Percentiles rank a stretch among this genome's conserved stretches.
These are phyloP conservation scores for Rubia peregrina DNA, from an alignment of 305 asterid genomes.

Conservation along the genomic window DNA sequence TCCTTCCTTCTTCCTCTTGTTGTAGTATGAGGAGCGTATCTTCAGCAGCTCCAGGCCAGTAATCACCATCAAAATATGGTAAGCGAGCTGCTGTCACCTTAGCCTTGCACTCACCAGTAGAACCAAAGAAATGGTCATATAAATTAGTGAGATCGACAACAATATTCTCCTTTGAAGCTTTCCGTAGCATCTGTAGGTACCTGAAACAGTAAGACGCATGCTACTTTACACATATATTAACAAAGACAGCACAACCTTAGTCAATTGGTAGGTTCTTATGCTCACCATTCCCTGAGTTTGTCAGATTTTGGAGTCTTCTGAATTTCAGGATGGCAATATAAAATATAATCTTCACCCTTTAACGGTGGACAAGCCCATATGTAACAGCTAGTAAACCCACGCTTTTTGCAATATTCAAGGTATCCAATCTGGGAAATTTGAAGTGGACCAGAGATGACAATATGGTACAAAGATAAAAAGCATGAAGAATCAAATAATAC, in stretches of 20 bases:
- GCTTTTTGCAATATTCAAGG: conserved; percentile 82
- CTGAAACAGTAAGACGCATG: conserved; percentile 39
- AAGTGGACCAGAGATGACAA: conserved; percentile 19
- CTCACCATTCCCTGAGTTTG: conserved; percentile 97
- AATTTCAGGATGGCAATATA: conserved; percentile 99
- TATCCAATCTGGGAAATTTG: conserved; percentile 68
- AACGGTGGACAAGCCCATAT: conserved; percentile 98
- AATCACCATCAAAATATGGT: conserved; percentile 96
- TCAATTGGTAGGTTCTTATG: conserved; percentile 15
- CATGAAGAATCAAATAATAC: conserved; percentile 1
- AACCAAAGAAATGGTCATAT: conserved; percentile 74
- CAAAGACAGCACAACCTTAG: conserved; percentile 5
- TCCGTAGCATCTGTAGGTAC: conserved; percentile 87
- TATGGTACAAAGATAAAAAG: conserved; percentile 1
- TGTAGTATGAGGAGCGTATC: conserved; percentile 78
- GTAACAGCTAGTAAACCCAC: conserved; percentile 96
- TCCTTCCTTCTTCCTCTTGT: conserved; percentile 89
- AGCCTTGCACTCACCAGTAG: conserved; percentile 81
- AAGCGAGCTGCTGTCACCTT: conserved; percentile 93
- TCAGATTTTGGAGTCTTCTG: conserved; percentile 98
- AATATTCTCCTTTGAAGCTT: conserved; percentile 74
- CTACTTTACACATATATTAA: conserved; percentile 13
- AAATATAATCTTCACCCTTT: conserved; percentile 94
- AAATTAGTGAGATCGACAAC: conserved; percentile 85
- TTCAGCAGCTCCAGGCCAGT: conserved; percentile 99